These are phyloP conservation scores for Zymoseptoria pseudotritici DNA, from an alignment of 2,329 filamentous ascomycete species.

Conservation along the genomic window DNA sequence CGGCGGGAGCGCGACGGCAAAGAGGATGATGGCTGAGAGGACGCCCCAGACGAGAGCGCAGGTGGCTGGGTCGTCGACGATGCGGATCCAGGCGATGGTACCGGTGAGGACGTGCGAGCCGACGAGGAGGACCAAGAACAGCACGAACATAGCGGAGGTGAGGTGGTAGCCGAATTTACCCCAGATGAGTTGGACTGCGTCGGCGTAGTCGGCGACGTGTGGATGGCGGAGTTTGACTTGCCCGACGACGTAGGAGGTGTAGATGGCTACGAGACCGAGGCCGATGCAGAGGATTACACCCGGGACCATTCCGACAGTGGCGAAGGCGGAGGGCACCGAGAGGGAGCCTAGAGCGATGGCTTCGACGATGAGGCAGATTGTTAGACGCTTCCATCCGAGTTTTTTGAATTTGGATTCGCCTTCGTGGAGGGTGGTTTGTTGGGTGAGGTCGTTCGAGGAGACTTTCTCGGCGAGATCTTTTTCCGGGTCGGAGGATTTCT, in stretches of 20 bases:
- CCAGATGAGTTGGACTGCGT: slow-evolving; percentile 38
- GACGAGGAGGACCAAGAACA: slow-evolving; percentile 37
- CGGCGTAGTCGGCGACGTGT: slow-evolving; percentile 37
- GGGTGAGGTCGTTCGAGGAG: slow-evolving; percentile 4
- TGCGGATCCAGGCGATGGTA: slow-evolving; percentile 39
- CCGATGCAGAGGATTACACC: slow-evolving; percentile 49
- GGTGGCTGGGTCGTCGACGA: slow-evolving; percentile 30
- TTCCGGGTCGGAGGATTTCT: slow-evolving; percentile 12
- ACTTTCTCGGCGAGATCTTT: neutral
- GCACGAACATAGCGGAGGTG: slow-evolving; percentile 36
- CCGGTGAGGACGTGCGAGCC: slow-evolving; percentile 40
- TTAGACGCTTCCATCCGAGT: slow-evolving; percentile 42
- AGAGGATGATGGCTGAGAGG: slow-evolving; percentile 36
- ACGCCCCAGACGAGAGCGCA: slow-evolving; percentile 39
- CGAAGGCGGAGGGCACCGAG: slow-evolving; percentile 50
- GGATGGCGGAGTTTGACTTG: slow-evolving; percentile 51
- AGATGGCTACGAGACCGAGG: slow-evolving; percentile 52
- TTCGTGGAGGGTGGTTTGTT: slow-evolving; percentile 24
- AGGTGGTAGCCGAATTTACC: slow-evolving; percentile 35
- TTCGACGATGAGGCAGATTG: slow-evolving; percentile 49
- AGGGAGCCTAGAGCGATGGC: slow-evolving; percentile 53
- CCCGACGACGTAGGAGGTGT: slow-evolving; percentile 55
- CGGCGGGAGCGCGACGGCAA: slow-evolving; percentile 30
- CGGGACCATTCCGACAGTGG: slow-evolving; percentile 47
- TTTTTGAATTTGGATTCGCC: slow-evolving; percentile 31